Evolutionary conservation across 768 basidiomycete genomes (phyloP), one percentile per base, ranked within the genome.

Genomic region (Boletales sp.): DNA sequence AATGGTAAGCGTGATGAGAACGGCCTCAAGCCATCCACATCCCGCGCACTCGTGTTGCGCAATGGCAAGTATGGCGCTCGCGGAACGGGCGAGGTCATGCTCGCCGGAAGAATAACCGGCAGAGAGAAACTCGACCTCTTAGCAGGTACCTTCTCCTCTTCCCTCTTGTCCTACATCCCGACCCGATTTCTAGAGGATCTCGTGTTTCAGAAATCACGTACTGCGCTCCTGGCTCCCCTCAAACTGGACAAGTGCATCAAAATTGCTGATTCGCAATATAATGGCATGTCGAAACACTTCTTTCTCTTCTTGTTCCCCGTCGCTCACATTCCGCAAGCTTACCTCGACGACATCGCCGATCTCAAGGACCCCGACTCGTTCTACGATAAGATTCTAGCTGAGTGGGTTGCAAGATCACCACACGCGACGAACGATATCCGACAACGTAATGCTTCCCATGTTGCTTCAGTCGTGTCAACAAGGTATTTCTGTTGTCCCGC

Each of bases 91-190:
- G 87, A 89, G 66, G 17, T 89, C 40, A 64, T 83, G 41, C 66
- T 78, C 40, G 71, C 74, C 46, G 77, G 70, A 21, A 86, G 76
- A 61, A 78, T 88, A 54, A 82, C 77, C 43, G 90, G 90, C 1
- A 77, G 86, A 59, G 89, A 90, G 67, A 90, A 90, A 60, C 73
- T 92, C 29, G 87, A 89, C 64, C 74, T 90, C 21, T 70, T 90
- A 29, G 86, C 86, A 57, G 87, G 90, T 87, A 61, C 51, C 71
- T 31, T 21, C 35, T 32, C 31, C 21, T 35, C 38, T 17, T 47
- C 21, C 0, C 43, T 13, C 40, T 42, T 7, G 2, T 15, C 13
- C 8, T 35, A 7, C 8, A 32, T 4, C 11, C 37, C 48, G 45
- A 55, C 43, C 51, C 7, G 15, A 36, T 50, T 38, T 50, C 32